Percentiles rank a stretch among this genome's conserved stretches.
Evolutionary conservation across 164 flowering plant genomes (phyloP).

Genomic region (Tetrastigma voinierianum): DNA sequence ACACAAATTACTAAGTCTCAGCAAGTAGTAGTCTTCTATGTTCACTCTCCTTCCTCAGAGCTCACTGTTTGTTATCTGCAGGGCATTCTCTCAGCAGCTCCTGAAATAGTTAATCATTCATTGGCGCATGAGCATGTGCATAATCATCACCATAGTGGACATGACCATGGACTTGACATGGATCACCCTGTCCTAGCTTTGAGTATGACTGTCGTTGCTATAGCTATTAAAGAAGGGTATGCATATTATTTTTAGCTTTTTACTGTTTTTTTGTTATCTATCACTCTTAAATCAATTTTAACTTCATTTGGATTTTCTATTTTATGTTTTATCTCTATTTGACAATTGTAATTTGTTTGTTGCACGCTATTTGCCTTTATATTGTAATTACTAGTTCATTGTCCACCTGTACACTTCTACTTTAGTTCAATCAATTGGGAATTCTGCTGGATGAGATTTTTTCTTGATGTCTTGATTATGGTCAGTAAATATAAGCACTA

Average conservation of each 20-base stretch:
- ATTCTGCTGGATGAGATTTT: no score
- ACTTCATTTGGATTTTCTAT: no score
- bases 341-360: no score
- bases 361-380: no score
- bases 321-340: no score
- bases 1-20: neutral
- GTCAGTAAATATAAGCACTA: no score
- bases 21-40: neutral
- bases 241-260: neutral
- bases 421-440: no score
- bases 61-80: slow-evolving; percentile 26
- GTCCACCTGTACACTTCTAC: no score
- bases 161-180: slow-evolving; percentile 89
- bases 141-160: slow-evolving; percentile 51
- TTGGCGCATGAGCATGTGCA: slow-evolving; percentile 41
- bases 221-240: slow-evolving; percentile 90
- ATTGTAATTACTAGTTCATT: no score
- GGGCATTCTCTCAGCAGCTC: slow-evolving; percentile 59
- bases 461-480: no score
- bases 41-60: neutral
- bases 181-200: slow-evolving; percentile 84
- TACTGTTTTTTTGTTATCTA: no score
- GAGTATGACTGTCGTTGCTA: slow-evolving; percentile 72
- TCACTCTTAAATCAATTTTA: no score
- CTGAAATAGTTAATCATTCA: slow-evolving; percentile 51